phyloP scores from a whole-genome alignment of 306 rosid species.

The Prunus dulcis region DNA sequence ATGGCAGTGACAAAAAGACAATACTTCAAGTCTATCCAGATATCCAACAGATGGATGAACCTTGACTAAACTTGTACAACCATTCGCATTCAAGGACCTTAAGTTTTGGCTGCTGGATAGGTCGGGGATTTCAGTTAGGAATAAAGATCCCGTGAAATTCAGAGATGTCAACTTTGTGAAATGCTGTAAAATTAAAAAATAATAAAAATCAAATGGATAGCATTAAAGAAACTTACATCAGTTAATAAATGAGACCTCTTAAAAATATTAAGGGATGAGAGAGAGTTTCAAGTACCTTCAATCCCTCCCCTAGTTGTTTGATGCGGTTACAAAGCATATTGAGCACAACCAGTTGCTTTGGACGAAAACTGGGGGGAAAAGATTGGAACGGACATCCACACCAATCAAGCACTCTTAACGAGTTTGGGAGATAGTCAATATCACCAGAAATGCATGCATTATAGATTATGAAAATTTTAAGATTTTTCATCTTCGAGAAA shows the following conservation, averaged over 20 bases:
- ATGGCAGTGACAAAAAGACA: no score
- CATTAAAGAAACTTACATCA: background rate
- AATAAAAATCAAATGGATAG: background rate
- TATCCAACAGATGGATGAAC: no score
- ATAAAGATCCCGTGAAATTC: background rate
- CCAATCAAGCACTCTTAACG: constrained; percentile 41
- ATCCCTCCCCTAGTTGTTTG: constrained; percentile 6
- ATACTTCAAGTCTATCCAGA: no score
- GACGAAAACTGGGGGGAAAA: constrained; percentile 34
- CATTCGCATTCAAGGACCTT: no score
- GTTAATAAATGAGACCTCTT: no score
- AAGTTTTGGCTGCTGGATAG: background rate
- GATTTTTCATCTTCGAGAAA: no score
- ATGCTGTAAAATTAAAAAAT: background rate
- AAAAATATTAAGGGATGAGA: background rate
- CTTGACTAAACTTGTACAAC: no score
- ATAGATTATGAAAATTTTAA: constrained; percentile 26
- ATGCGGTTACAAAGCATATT: constrained; percentile 21
- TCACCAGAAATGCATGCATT: constrained; percentile 25
- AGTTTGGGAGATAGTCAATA: constrained; percentile 27
- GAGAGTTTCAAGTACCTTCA: constrained; percentile 10
- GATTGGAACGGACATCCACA: constrained; percentile 19
- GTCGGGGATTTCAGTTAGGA: background rate
- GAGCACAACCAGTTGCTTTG: constrained; percentile 30
- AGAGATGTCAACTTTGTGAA: background rate